Conservation (phyloP, 108 stramenopile species). For the Cylindrotheca closterium region DNA sequence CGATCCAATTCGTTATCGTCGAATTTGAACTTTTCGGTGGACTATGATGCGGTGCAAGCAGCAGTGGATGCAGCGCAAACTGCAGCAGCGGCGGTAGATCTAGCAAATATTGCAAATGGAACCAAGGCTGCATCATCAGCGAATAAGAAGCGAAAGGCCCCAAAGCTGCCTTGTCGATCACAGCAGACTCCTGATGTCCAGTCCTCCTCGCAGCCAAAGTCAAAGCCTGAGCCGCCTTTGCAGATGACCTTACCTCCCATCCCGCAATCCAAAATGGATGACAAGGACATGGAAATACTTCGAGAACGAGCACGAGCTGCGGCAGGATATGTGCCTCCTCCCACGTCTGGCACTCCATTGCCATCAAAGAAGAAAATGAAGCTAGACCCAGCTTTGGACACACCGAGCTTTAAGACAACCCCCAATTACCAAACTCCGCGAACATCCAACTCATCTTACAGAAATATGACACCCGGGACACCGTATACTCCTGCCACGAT, state of each 20-base stretch:
- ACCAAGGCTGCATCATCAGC: constrained; percentile 3
- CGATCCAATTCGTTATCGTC: constrained; percentile 31
- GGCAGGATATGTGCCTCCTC: constrained; percentile 73
- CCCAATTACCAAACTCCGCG: constrained; percentile 14
- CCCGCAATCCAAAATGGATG: constrained; percentile 57
- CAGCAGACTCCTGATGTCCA: background rate
- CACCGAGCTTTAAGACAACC: constrained; percentile 16
- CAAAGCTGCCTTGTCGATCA: constrained; percentile 12
- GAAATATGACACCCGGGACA: constrained; percentile 11
- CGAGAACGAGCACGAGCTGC: constrained; percentile 75
- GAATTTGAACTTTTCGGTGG: constrained; percentile 49
- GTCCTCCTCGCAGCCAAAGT: background rate
- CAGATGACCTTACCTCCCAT: constrained; percentile 33
- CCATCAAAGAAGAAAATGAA: constrained; percentile 41
- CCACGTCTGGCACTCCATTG: constrained; percentile 7
- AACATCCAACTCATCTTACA: constrained; percentile 13
- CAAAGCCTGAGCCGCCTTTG: background rate
- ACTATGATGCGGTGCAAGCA: constrained; percentile 76
- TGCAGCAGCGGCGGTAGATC: constrained; percentile 61
- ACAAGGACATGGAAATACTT: constrained; percentile 63
- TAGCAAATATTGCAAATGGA: constrained; percentile 36
- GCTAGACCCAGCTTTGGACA: constrained; percentile 24
- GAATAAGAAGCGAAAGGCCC: constrained; percentile 13
- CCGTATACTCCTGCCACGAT: constrained; percentile 13
- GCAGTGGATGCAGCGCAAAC: constrained; percentile 80